A percentile compares a stretch with the other conserved stretches of the same genome.
Conservation (phyloP, 192 early-diverging fungal species). For the Phycomyces nitens region DNA sequence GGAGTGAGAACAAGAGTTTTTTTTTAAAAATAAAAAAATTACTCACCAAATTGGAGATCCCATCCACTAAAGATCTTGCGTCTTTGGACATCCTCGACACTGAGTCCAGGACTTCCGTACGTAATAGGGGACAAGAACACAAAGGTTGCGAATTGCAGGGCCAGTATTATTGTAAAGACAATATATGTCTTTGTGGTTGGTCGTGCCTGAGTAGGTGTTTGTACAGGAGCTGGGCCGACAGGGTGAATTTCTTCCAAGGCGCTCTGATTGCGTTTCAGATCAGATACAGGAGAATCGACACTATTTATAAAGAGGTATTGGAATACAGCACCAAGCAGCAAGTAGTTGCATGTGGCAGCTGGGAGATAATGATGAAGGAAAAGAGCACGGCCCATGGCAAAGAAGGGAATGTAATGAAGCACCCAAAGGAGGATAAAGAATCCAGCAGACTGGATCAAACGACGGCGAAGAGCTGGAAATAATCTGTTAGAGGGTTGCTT, state of each 20-base stretch:
- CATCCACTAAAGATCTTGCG: slow-evolving; percentile 72
- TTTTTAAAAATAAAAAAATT: no score
- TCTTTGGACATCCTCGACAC: slow-evolving; percentile 49
- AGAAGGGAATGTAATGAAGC: slow-evolving; percentile 89
- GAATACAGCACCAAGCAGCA: slow-evolving; percentile 65
- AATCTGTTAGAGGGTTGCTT: no score
- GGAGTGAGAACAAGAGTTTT: no score
- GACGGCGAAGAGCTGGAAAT: slow-evolving; percentile 39
- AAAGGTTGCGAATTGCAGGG: slow-evolving; percentile 57
- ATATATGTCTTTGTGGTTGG: slow-evolving; percentile 32
- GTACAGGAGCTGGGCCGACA: slow-evolving; percentile 22
- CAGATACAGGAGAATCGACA: slow-evolving; percentile 42
- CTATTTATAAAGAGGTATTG: slow-evolving; percentile 70
- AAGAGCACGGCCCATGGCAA: slow-evolving; percentile 83
- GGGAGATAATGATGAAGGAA: slow-evolving; percentile 97
- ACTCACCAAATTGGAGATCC: slow-evolving; percentile 77
- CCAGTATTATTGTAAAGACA: slow-evolving; percentile 41
- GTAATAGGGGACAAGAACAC: slow-evolving; percentile 79
- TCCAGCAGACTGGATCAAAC: slow-evolving; percentile 60
- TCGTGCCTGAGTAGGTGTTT: slow-evolving; percentile 19
- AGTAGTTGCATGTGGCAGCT: slow-evolving; percentile 74
- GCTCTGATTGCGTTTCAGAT: slow-evolving; percentile 30
- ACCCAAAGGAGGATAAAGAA: slow-evolving; percentile 85
- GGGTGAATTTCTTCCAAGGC: slow-evolving; percentile 13
- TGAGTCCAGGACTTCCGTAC: slow-evolving; percentile 73